These are phyloP conservation scores for Cercospora canescens DNA, from an alignment of 2,329 filamentous ascomycete species.

Conservation along the genomic window DNA sequence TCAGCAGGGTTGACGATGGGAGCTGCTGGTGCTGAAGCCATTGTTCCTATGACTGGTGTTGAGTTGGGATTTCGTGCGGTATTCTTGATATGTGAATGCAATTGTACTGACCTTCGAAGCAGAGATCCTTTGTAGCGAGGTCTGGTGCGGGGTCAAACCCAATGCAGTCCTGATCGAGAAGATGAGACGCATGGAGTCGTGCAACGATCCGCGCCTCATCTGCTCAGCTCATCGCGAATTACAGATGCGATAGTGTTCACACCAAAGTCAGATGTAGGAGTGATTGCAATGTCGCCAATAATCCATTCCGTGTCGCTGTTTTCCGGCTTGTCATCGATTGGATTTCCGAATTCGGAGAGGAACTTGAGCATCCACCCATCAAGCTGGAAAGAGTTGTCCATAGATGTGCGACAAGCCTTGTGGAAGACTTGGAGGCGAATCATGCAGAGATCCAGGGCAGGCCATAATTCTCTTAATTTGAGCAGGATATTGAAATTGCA, in stretches of 20 bases:
- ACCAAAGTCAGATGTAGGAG: constrained; percentile 7
- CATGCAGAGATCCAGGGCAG: constrained; percentile 9
- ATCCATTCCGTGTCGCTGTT: constrained; percentile 6
- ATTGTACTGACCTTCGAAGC: neutral
- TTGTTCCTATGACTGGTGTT: neutral
- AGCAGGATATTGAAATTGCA: constrained; percentile 13
- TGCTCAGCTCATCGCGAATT: neutral
- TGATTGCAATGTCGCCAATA: constrained; percentile 8
- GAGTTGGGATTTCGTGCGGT: neutral
- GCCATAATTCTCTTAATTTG: constrained; percentile 5
- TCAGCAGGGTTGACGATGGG: constrained; percentile 18
- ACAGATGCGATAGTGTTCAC: constrained; percentile 1
- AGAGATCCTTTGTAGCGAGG: constrained; percentile 1
- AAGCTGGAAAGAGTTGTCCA: constrained; percentile 13
- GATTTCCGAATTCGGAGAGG: constrained; percentile 10
- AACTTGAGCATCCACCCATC: constrained; percentile 14
- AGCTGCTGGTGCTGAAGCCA: constrained; percentile 9
- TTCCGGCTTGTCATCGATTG: constrained; percentile 6
- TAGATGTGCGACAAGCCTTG: constrained; percentile 9
- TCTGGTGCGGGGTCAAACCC: neutral
- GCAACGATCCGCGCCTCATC: neutral
- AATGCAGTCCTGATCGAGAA: neutral
- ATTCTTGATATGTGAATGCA: neutral
- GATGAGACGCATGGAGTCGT: neutral
- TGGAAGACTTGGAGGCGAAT: constrained; percentile 9